phyloP scores from a whole-genome alignment of 2,329 filamentous ascomycete genomes.

The Zarea fungicola region DNA sequence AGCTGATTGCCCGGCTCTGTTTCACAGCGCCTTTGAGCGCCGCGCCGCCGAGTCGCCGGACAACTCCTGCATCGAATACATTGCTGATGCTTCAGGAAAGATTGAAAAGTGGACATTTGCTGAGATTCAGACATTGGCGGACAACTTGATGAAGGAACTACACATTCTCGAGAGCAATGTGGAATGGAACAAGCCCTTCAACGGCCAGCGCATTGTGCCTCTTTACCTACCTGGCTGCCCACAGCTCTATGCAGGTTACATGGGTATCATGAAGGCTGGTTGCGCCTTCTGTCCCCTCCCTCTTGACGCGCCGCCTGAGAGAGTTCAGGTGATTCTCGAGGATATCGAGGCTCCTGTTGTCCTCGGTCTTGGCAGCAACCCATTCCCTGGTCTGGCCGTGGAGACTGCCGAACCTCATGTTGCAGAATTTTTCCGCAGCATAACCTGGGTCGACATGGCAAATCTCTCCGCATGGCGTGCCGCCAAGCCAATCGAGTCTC shows the following conservation, averaged over 20 bases:
- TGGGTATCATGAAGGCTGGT: conserved; percentile 17
- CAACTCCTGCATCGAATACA: conserved; percentile 10
- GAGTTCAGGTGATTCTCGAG: conserved; percentile 9
- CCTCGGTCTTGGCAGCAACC: conserved; percentile 19
- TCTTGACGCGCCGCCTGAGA: conserved; percentile 11
- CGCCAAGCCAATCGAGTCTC: neutral
- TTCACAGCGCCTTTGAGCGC: conserved; percentile 12
- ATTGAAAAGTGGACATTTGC: conserved; percentile 11
- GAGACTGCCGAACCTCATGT: conserved; percentile 18
- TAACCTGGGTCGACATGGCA: conserved; percentile 12
- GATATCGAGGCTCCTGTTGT: conserved; percentile 11
- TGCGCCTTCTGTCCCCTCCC: conserved; percentile 9
- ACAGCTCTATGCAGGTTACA: conserved; percentile 11
- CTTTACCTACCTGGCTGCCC: conserved; percentile 13
- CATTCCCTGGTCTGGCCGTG: conserved; percentile 20
- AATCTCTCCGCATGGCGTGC: conserved; percentile 10
- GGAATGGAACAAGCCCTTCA: conserved; percentile 33
- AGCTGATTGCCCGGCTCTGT: conserved; percentile 8
- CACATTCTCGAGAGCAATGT: conserved; percentile 29
- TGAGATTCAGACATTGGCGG: conserved; percentile 3
- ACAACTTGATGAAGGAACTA: conserved; percentile 5
- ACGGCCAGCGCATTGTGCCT: conserved; percentile 34
- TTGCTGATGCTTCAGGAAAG: conserved; percentile 4
- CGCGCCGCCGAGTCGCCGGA: conserved; percentile 6
- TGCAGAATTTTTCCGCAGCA: conserved; percentile 6